A percentile compares a stretch with the other conserved stretches of the same genome.
These are phyloP conservation scores for Paspalum vaginatum DNA, from an alignment of 176 grass and related monocot genomes.

Conservation along the genomic window DNA sequence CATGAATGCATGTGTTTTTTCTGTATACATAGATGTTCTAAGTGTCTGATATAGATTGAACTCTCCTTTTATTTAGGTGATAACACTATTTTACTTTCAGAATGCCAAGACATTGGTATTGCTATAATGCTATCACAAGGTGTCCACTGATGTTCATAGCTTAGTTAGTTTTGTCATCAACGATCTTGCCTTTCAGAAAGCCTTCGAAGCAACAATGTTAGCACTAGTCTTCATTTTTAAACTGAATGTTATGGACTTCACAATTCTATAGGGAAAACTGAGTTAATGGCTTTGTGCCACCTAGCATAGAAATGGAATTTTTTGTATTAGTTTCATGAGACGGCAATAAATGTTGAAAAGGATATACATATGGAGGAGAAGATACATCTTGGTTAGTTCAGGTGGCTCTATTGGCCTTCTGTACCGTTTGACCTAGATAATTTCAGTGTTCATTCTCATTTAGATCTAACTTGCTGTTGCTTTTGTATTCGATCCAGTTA, in stretches of 20 bases:
- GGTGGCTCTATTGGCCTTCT: neutral
- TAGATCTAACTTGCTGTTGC: conserved; percentile 14
- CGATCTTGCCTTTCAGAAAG: neutral
- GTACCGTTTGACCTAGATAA: neutral
- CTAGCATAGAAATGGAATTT: neutral
- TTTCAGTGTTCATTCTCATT: conserved; percentile 26
- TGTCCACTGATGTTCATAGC: conserved; percentile 6
- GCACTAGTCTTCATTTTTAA: neutral
- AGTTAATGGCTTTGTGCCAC: neutral
- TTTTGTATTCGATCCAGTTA: conserved; percentile 13
- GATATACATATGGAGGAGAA: neutral
- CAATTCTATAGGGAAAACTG: conserved; percentile 24
- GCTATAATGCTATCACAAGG: neutral
- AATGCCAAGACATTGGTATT: neutral
- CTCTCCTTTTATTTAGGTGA: neutral
- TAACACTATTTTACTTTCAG: neutral
- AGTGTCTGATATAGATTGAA: neutral
- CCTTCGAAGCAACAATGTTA: conserved; percentile 9
- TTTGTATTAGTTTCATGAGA: conserved; percentile 19
- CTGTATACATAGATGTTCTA: conserved; percentile 10
- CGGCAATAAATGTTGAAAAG: neutral
- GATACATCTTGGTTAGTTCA: conserved; percentile 7
- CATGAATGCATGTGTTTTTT: neutral
- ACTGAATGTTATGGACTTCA: neutral
- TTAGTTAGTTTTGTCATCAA: conserved; percentile 7